A percentile compares a stretch with the other conserved stretches of the same genome.
Conservation (phyloP, 2,329 filamentous ascomycete genomes). For the Whalleya microplaca region DNA sequence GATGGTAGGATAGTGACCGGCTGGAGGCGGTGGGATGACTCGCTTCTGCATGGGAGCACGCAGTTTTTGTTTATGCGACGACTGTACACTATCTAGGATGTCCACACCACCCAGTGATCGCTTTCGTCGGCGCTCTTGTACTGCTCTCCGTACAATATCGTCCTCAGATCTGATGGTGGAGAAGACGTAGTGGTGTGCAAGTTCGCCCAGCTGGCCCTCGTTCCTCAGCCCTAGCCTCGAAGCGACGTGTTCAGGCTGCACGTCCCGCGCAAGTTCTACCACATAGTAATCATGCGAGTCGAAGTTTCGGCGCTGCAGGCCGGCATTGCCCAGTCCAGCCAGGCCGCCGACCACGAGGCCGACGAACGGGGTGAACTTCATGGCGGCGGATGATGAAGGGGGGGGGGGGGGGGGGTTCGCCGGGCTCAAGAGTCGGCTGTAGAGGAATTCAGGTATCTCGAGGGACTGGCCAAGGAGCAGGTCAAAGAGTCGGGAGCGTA, state of each 20-base stretch:
- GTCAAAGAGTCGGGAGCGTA: background rate
- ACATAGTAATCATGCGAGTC: conserved; percentile 90
- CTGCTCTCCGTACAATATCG: conserved; percentile 60
- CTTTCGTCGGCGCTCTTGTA: conserved; percentile 63
- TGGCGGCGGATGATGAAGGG: conserved; percentile 34
- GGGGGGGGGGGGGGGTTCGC: conserved; percentile 5
- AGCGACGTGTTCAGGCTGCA: conserved; percentile 71
- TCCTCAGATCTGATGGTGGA: conserved; percentile 66
- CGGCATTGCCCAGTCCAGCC: conserved; percentile 51
- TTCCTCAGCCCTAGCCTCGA: conserved; percentile 73
- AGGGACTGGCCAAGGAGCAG: conserved; percentile 1
- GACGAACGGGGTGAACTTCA: conserved; percentile 58
- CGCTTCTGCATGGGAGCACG: conserved; percentile 59
- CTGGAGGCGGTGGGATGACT: conserved; percentile 46
- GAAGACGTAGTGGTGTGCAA: conserved; percentile 85
- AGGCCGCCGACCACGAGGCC: conserved; percentile 53
- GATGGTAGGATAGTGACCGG: conserved; percentile 27
- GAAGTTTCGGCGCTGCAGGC: conserved; percentile 69
- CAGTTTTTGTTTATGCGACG: conserved; percentile 73
- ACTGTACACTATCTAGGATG: conserved; percentile 73
- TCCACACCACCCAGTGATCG: conserved; percentile 56
- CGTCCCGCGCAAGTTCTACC: conserved; percentile 73
- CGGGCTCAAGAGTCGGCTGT: background rate
- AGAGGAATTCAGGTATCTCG: background rate
- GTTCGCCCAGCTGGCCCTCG: conserved; percentile 78